Evolutionary conservation across 805 yeast species (phyloP).

Genomic region (Wickerhamomyces xylosicus): DNA sequence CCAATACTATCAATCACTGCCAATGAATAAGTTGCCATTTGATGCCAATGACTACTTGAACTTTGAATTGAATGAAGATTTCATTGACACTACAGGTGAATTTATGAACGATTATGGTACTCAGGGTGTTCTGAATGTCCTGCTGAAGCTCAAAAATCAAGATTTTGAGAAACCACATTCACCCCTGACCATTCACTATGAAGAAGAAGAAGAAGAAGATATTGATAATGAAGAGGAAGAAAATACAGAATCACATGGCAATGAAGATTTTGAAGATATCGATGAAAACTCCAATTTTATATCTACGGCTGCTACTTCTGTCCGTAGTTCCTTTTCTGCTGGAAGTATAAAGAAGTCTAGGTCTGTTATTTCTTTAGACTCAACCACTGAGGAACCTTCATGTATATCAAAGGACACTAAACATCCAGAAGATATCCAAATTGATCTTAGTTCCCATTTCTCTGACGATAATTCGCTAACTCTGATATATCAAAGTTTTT

Average conservation of each 20-base stretch:
- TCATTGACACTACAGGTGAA: background rate
- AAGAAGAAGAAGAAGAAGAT: background rate
- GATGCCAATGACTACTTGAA: background rate
- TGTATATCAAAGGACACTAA: too few species aligned
- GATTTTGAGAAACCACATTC: background rate
- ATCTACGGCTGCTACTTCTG: background rate
- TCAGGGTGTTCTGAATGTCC: background rate
- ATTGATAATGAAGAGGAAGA: background rate
- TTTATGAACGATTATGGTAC: background rate
- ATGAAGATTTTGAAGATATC: background rate
- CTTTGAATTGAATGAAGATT: background rate
- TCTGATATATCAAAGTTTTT: too few species aligned
- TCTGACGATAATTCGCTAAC: background rate
- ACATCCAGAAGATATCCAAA: background rate
- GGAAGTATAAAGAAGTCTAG: background rate
- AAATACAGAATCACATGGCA: background rate
- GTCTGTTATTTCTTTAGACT: background rate
- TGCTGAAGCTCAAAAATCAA: background rate
- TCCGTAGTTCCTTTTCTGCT: background rate
- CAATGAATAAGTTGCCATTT: background rate
- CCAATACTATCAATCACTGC: background rate
- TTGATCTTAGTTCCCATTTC: background rate
- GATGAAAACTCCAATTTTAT: background rate
- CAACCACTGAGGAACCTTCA: background rate
- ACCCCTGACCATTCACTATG: background rate